Base-by-base conservation (phyloP, 495 filamentous ascomycete species). In the Hypoxylon perforatum region DNA sequence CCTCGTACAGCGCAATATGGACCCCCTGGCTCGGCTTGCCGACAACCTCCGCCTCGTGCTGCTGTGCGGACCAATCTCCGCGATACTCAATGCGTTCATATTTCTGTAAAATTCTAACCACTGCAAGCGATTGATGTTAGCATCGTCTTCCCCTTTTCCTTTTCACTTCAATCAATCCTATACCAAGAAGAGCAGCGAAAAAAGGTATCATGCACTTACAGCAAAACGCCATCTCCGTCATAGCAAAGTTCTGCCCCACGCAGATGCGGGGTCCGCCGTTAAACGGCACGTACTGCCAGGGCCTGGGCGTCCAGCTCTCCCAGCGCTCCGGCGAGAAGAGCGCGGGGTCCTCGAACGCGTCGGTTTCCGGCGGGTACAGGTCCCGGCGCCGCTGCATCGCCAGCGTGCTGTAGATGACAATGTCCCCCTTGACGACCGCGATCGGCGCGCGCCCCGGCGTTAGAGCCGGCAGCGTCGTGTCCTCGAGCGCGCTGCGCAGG, bases 231-330 rank as follows among this genome's bases (percentile, higher is more conserved):
- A 84, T 80, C 71, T 88, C 84, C 0, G 82, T 86, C 70, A 88
- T 74, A 11, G 86, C 87, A 63, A 87, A 86, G 55, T 82, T 80
- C 72, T 82, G 80, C 6, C 82, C 82, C 17, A 78, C 71, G 28
- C 79, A 88, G 19, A 84, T 82, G 7, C 84, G 70, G 23, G 85
- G 84, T 0, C 87, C 86, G n/a, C 86, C 85, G 61, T 84, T 85
- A 66, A 89, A 89, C 0, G 87, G 86, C 14, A 87, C 69, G 66
- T 85, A 88, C 35, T 78, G 76, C 90, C 90, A 92, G 4, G 82
- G 76, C 64, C 78, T 82, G 0, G 86, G 86, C 57, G 80, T 78
- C 68, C 80, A 79, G 19, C 46, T 47, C 30, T 82, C 77, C 87
- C 88, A 90, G 4, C 88, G 70, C 36, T 83, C 82, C 0, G 88